phyloP scores from a whole-genome alignment of 257 asterid genomes.

The Datura wrightii region DNA sequence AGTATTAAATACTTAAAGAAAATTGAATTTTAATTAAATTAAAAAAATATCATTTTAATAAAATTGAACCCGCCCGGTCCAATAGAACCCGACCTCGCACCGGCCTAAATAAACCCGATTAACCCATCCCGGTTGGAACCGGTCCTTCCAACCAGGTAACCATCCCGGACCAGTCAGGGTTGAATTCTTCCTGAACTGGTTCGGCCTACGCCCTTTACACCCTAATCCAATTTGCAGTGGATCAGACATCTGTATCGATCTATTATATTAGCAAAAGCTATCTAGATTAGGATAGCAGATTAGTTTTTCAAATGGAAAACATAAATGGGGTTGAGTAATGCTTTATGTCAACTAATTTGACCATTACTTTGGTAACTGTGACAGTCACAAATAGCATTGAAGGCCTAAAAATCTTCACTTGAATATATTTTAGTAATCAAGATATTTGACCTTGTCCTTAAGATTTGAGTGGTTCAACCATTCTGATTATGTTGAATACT shows the following conservation, averaged over 20 bases:
- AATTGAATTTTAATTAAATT: no score
- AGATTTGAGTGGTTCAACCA: background rate
- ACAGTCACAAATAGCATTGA: conserved; percentile 12
- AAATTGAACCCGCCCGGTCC: no score
- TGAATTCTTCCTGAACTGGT: no score
- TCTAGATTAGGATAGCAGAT: conserved; percentile 10
- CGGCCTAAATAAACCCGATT: no score
- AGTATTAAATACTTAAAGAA: no score
- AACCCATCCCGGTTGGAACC: no score
- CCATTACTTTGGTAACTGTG: conserved; percentile 19
- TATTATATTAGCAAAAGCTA: background rate
- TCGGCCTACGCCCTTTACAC: no score
- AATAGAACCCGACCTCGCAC: no score
- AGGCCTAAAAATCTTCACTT: conserved; percentile 14
- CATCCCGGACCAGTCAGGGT: no score
- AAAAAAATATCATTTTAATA: no score
- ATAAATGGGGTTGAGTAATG: background rate
- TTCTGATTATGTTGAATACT: conserved; percentile 23
- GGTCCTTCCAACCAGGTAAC: no score
- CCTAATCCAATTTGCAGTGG: background rate
- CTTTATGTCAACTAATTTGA: background rate
- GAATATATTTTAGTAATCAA: background rate
- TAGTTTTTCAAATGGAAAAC: background rate
- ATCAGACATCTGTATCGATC: conserved; percentile 1
- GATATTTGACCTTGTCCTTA: conserved; percentile 1